These are phyloP conservation scores for Amaranthus palmeri DNA, from an alignment of 148 eudicot genomes.

Conservation along the genomic window DNA sequence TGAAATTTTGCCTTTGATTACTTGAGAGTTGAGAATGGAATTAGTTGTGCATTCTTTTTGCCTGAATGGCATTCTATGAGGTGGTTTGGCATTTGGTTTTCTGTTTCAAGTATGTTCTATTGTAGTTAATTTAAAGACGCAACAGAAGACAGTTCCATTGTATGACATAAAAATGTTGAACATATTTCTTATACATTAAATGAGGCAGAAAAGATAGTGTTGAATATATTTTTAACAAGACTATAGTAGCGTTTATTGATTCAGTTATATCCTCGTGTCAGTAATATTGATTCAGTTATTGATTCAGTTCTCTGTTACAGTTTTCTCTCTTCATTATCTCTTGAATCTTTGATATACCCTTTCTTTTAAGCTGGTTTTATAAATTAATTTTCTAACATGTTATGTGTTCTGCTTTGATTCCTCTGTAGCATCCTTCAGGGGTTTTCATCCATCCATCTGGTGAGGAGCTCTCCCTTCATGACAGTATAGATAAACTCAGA, in stretches of 20 bases:
- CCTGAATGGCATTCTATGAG: background rate
- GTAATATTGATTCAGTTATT: too few relatives aligned
- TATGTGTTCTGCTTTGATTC: too few relatives aligned
- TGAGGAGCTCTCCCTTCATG: constrained; percentile 36
- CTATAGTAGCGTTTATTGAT: too few relatives aligned
- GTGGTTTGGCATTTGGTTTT: background rate
- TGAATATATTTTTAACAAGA: too few relatives aligned
- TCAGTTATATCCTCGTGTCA: too few relatives aligned
- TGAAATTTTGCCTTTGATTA: background rate
- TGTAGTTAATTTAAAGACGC: background rate
- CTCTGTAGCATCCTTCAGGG: constrained; percentile 39
- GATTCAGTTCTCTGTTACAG: too few relatives aligned
- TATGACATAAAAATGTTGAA: background rate
- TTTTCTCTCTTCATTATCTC: too few relatives aligned
- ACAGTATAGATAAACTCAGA: constrained; percentile 39
- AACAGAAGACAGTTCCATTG: background rate
- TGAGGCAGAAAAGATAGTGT: background rate
- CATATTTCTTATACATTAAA: background rate
- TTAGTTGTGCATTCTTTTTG: background rate
- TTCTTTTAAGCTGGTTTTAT: too few relatives aligned
- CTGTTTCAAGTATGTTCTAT: background rate
- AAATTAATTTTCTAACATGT: too few relatives aligned
- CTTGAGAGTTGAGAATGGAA: background rate
- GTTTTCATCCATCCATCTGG: constrained; percentile 58
- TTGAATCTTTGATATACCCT: too few relatives aligned